phyloP scores from a whole-genome alignment of 495 filamentous ascomycete species.

The Trichoderma reesei region DNA sequence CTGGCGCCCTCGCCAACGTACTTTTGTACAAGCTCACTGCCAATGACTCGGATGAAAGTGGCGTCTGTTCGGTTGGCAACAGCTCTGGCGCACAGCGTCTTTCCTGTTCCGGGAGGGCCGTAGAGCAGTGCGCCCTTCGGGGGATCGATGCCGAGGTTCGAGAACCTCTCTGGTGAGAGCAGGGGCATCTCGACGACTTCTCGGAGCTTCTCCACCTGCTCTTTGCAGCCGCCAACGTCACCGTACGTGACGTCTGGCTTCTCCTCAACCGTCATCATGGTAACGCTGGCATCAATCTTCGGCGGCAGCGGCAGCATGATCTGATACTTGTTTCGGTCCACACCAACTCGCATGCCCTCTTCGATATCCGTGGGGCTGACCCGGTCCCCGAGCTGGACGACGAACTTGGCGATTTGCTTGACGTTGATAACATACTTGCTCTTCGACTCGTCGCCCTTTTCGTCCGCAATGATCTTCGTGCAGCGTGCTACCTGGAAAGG shows the following conservation, averaged over 20 bases:
- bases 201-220: conserved; percentile 97
- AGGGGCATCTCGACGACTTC: conserved; percentile 98
- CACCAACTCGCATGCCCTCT: conserved; percentile 96
- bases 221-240: conserved; percentile 97
- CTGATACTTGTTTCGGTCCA: conserved; percentile 98
- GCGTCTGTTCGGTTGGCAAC: conserved; percentile 97
- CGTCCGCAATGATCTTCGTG: conserved; percentile 97
- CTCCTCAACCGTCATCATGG: conserved; percentile 99
- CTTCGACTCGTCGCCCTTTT: conserved; percentile 84
- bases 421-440: conserved; percentile 99
- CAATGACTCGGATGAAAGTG: conserved; percentile 97
- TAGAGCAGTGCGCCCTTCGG: conserved; percentile 96
- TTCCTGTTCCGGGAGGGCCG: conserved; percentile 93
- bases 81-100: conserved; percentile 93
- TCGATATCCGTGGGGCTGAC: conserved; percentile 98
- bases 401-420: conserved; percentile 99
- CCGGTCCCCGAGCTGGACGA: conserved; percentile 94
- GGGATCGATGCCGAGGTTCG: conserved; percentile 94
- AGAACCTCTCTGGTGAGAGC: conserved; percentile 91
- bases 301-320: conserved; percentile 94
- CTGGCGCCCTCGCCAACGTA: conserved; percentile 96
- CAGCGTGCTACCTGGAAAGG: conserved; percentile 94
- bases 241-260: conserved; percentile 99
- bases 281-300: conserved; percentile 97
- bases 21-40: conserved; percentile 94